Conservation (phyloP, 768 basidiomycete genomes). For the Hemileccinum impolitum region DNA sequence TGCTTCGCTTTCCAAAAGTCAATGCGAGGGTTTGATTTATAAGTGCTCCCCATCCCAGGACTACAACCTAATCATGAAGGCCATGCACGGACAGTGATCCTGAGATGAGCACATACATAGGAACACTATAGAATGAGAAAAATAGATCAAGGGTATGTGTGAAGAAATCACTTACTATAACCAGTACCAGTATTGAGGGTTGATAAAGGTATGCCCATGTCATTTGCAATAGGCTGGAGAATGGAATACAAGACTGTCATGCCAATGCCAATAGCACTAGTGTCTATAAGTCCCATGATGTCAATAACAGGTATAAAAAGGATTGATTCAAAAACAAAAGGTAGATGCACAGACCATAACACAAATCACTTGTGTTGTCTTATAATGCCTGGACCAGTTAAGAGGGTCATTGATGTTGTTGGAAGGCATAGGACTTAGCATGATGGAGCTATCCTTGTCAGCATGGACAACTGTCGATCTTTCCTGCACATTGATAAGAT, state of each 20-base stretch:
- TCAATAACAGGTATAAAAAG: too few species aligned
- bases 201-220: slow-evolving; percentile 19
- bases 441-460: slow-evolving; percentile 13
- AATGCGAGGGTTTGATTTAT: slow-evolving; percentile 20
- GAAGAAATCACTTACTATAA: slow-evolving; percentile 9
- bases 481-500: slow-evolving; percentile 23
- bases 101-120: slow-evolving; percentile 6
- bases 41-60: slow-evolving; percentile 17
- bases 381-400: slow-evolving; percentile 19
- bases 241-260: slow-evolving; percentile 17
- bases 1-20: slow-evolving; percentile 18
- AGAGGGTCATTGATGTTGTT: slow-evolving; percentile 23
- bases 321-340: not conserved
- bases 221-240: slow-evolving; percentile 16
- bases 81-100: not conserved
- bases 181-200: slow-evolving; percentile 19
- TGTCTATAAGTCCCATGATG: slow-evolving; percentile 3
- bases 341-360: slow-evolving; percentile 17
- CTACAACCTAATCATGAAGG: slow-evolving; percentile 1
- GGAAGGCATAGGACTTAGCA: slow-evolving; percentile 24
- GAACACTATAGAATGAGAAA: slow-evolving; percentile 8
- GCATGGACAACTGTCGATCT: slow-evolving; percentile 11
- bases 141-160: not conserved
- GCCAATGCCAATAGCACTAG: slow-evolving; percentile 15
- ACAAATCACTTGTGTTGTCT: slow-evolving; percentile 11